Conservation (phyloP, 768 basidiomycete species). For the Cystofilobasidium ferigula region DNA sequence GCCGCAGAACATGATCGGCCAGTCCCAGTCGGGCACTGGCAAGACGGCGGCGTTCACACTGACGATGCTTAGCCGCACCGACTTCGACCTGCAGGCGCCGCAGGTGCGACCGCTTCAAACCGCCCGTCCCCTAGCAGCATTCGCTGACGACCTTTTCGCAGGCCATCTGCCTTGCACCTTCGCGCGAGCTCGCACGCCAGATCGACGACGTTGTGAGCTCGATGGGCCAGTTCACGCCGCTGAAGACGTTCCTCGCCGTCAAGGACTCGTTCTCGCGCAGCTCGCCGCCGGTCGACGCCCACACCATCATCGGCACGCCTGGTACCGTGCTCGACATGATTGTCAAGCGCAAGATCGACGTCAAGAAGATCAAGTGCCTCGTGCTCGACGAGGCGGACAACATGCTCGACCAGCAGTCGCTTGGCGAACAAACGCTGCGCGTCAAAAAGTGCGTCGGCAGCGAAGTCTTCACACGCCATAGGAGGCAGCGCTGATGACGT, state of each 20-base stretch:
- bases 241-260: constrained; percentile 92
- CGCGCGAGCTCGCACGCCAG: constrained; percentile 90
- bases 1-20: constrained; percentile 97
- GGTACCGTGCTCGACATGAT: constrained; percentile 89
- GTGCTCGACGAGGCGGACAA: constrained; percentile 98
- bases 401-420: constrained; percentile 80
- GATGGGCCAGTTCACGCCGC: constrained; percentile 89
- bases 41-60: constrained; percentile 98
- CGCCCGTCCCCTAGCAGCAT: too few species aligned
- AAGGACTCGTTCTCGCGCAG: constrained; percentile 49
- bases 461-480: neutral
- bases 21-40: constrained; percentile 97
- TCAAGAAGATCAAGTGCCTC: constrained; percentile 72
- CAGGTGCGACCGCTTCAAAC: constrained; percentile 50
- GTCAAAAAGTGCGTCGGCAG: constrained; percentile 70
- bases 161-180: constrained; percentile 96
- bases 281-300: constrained; percentile 55
- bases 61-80: constrained; percentile 90
- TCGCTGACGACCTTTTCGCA: constrained; percentile 41
- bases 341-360: constrained; percentile 61
- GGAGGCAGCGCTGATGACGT: neutral
- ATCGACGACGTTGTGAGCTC: constrained; percentile 88
- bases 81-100: constrained; percentile 67
- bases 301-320: constrained; percentile 89
- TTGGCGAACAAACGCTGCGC: constrained; percentile 83